Base-by-base conservation (phyloP, 2,329 filamentous ascomycete genomes). In the Thermoascus crustaceus region DNA sequence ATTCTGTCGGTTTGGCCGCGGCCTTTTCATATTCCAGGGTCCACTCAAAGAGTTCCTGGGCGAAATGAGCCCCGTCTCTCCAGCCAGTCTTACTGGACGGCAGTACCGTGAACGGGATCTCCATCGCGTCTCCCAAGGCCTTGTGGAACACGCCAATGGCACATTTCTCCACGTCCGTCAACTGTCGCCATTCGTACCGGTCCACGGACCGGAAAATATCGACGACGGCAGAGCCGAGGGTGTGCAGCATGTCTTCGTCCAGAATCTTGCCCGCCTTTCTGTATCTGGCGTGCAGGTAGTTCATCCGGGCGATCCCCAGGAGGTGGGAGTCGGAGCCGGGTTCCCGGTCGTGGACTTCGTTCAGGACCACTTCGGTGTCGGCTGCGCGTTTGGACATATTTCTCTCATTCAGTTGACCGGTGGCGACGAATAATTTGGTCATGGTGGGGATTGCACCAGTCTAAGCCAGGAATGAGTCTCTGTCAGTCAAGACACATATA, bases 81-180 rank as follows among this genome's bases (percentile, higher is more conserved):
- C 44, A 54, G 3, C 49, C 53, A 18, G 14, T 17, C 24, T 46
- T 33, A 26, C 20, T 17, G 16, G 49, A 51, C 2, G 45, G 45
- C 5, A 57, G 40, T 4, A 38, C 31, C 0, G 34, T 40, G 31
- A 46, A 55, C 1, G 48, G 40, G 31, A 84, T 81, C 0, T 67
- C 68, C 78, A 84, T 82, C 43, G 72, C 72, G 38, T 82, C 74
- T 7, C 78, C 80, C 2, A 56, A 17, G 80, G 61, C 37, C 64
- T 63, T 54, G 77, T 80, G 78, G 76, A 83, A 50, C 76, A 72
- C 3, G 68, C 73, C 27, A 68, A 77, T 53, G 2, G 78, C 79
- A 40, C 76, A 80, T 7, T 63, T 49, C 54, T 85, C 82, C 59
- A 83, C 68, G 1, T 76, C 69, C 6, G 71, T 76, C 10, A 82